Base-by-base conservation (phyloP, 1,284 basidiomycete genomes). In the Ustilago bromivora region DNA sequence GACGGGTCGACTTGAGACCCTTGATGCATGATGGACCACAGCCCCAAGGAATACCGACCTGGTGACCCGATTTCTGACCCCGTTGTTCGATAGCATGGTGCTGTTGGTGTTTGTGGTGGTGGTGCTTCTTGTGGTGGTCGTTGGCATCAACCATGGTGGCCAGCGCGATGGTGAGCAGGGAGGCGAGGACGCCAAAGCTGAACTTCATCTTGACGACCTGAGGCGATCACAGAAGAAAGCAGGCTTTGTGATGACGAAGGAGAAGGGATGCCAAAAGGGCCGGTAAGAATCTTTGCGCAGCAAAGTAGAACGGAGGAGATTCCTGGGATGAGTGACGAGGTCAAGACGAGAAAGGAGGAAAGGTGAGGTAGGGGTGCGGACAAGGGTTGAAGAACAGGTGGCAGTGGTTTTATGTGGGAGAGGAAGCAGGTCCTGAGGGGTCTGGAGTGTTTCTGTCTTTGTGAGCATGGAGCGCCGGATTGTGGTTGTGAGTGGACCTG, bases 1-100 rank as follows among this genome's bases (percentile, higher is more conserved):
- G 23, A 3, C 52, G 43, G 28, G 69, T 71, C 7, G 69, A 56
- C 43, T 68, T 52, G 41, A 71, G 35, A 5, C 74, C 74, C 6
- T 71, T 71, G 57, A 71, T 43, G 38, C 74, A 76, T 5, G 47
- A 12, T 0, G 69, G 69, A 28, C 65, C 71, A 53, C 73, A 72
- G 9, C 78, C 81, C 79, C 79, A 82, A 2, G 78, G 65, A 6
- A 81, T n/a, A 23, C 80, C 80, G 2, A 68, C 23, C 9, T 55
- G 35, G 28, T 71, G 71, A 0, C 34, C 52, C 7, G 10, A 35
- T 5, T 47, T 17, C 15, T 58, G 2, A 6, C 32, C 23, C 15
- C 59, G 58, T 3, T 17, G 7, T 6, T 40, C n/a, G 3, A 57
- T 13, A 17, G 40, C 32, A 19, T 64, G 23, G n/a, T 64, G 54